These are phyloP conservation scores for Talaromyces islandicus DNA, from an alignment of 2,329 filamentous ascomycete genomes.

Conservation along the genomic window DNA sequence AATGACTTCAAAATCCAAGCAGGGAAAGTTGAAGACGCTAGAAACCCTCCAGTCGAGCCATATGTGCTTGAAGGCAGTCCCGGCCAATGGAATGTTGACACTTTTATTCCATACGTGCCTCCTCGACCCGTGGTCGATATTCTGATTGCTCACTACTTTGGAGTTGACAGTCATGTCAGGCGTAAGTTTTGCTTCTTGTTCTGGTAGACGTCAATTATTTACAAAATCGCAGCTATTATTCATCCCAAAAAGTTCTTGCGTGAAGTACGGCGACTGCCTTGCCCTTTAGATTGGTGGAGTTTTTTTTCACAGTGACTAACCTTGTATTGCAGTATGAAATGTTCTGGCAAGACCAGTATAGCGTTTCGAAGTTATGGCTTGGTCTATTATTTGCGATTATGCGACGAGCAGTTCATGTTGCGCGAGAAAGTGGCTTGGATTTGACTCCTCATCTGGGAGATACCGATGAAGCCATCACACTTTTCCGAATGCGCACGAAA, in stretches of 20 bases:
- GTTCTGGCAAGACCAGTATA: constrained; percentile 49
- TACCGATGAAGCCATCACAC: constrained; percentile 29
- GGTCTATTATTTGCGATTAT: constrained; percentile 50
- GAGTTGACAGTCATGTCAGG: constrained; percentile 1
- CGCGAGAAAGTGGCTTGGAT: constrained; percentile 50
- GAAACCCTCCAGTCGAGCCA: neutral
- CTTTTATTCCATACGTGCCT: constrained; percentile 4
- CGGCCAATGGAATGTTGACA: constrained; percentile 8
- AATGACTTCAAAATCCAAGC: constrained; percentile 6
- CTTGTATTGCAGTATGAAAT: constrained; percentile 43
- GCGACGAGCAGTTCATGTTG: constrained; percentile 53
- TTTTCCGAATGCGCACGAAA: constrained; percentile 44
- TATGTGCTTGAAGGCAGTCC: constrained; percentile 7
- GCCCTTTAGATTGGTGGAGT: neutral
- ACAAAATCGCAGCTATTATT: constrained; percentile 4
- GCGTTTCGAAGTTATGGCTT: constrained; percentile 47
- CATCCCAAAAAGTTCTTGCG: constrained; percentile 11
- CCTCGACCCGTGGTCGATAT: constrained; percentile 5
- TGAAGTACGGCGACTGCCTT: neutral
- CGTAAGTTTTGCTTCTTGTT: neutral
- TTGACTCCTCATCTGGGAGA: constrained; percentile 52
- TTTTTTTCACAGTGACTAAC: neutral
- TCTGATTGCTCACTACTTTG: constrained; percentile 10
- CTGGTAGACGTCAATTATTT: neutral
- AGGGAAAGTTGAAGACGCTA: constrained; percentile 8